Conservation (phyloP, 2,329 filamentous ascomycete species). For the Geoglossum cookeanum region DNA sequence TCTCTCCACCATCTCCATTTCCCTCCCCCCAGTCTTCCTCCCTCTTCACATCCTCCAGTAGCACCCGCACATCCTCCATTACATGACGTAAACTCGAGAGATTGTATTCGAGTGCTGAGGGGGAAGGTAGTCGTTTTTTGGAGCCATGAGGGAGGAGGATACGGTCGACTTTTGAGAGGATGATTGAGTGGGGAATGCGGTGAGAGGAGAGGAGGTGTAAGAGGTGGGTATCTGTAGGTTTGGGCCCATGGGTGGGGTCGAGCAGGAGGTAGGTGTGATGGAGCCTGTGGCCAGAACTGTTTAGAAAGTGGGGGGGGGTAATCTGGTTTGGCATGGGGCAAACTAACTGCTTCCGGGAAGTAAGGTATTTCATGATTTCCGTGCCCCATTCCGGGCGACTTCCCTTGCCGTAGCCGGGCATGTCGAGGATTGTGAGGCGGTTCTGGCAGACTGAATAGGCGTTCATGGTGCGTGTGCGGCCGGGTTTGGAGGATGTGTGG, state of each 20-base stretch:
- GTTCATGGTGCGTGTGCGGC: constrained; percentile 46
- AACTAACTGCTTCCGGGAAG: constrained; percentile 36
- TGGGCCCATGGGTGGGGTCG: constrained; percentile 43
- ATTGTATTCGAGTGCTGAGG: neutral
- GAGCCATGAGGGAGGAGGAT: constrained; percentile 19
- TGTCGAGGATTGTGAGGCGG: constrained; percentile 43
- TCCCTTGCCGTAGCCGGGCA: constrained; percentile 51
- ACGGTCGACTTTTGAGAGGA: constrained; percentile 48
- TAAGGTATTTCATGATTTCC: constrained; percentile 50
- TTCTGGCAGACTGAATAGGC: constrained; percentile 35
- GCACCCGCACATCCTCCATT: constrained; percentile 21
- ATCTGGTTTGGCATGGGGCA: neutral
- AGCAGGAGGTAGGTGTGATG: constrained; percentile 44
- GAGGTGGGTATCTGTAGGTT: constrained; percentile 37
- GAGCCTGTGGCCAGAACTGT: constrained; percentile 22
- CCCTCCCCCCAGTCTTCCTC: constrained; percentile 16
- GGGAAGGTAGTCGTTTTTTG: neutral
- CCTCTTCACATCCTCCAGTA: constrained; percentile 24
- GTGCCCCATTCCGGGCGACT: constrained; percentile 41
- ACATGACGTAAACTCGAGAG: constrained; percentile 19
- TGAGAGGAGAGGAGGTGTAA: constrained; percentile 34
- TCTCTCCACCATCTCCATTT: constrained; percentile 31
- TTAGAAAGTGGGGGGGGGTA: no score
- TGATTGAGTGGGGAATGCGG: constrained; percentile 43
- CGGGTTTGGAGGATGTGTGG: constrained; percentile 38